Percentiles rank a stretch among this genome's conserved stretches.
These are phyloP conservation scores for Kluyveromyces lactis DNA, from an alignment of 805 yeast genomes.

Conservation along the genomic window DNA sequence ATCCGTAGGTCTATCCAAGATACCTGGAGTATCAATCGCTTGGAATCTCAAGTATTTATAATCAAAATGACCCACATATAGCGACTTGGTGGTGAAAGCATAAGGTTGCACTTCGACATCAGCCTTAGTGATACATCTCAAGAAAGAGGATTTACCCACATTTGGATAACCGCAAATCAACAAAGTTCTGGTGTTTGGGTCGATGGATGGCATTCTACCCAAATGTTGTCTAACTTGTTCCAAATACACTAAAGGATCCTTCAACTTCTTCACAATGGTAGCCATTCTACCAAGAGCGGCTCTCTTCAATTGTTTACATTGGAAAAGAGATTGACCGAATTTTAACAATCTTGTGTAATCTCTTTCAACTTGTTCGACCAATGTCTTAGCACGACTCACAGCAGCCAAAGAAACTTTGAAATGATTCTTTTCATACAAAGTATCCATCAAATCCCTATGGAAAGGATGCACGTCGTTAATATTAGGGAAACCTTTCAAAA, in stretches of 20 bases:
- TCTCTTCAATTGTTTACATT: slow-evolving; percentile 96
- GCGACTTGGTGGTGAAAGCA: slow-evolving; percentile 96
- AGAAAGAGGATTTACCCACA: slow-evolving; percentile 96
- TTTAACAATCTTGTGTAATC: slow-evolving; percentile 91
- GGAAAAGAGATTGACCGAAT: slow-evolving; percentile 96
- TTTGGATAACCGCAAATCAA: slow-evolving; percentile 98
- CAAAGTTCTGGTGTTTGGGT: slow-evolving; percentile 96
- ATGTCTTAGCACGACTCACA: slow-evolving; percentile 83
- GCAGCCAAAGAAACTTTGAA: slow-evolving; percentile 96
- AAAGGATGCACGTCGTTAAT: slow-evolving; percentile 97
- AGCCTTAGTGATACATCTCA: slow-evolving; percentile 89
- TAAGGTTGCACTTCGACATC: slow-evolving; percentile 99
- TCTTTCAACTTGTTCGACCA: slow-evolving; percentile 92
- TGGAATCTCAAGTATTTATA: slow-evolving; percentile 96
- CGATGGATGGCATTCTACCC: slow-evolving; percentile 96
- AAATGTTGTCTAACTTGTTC: slow-evolving; percentile 99
- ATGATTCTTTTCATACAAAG: slow-evolving; percentile 95
- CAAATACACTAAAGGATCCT: slow-evolving; percentile 85
- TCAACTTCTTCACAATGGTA: slow-evolving; percentile 88
- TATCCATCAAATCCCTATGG: slow-evolving; percentile 96
- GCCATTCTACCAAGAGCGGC: slow-evolving; percentile 99
- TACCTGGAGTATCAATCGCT: slow-evolving; percentile 99
- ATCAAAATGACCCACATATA: slow-evolving; percentile 98
- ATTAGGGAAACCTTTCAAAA: slow-evolving; percentile 86
- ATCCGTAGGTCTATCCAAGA: slow-evolving; percentile 96